Evolutionary conservation across 169 alveolate genomes (phyloP).

Genomic region (Cryptosporidium sp.): DNA sequence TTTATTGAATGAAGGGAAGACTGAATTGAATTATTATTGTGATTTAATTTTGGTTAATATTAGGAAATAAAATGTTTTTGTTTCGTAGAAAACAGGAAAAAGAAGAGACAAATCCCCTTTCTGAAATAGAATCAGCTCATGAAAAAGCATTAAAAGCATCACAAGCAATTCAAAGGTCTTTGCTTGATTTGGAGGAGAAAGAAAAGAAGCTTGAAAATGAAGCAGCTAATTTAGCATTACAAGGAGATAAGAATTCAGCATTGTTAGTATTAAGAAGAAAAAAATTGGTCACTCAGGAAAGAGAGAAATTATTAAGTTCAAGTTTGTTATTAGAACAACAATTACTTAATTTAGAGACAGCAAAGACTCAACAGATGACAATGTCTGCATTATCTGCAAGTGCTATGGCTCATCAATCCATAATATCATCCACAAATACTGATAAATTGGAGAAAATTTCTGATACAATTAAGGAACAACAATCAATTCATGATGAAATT

Average conservation of each 20-base stretch:
- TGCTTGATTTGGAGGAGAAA: constrained; percentile 55
- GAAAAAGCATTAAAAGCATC: constrained; percentile 63
- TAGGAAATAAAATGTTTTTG: constrained; percentile 41
- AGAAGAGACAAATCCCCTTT: constrained; percentile 17
- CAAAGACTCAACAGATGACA: constrained; percentile 71
- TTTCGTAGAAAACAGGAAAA: constrained; percentile 64
- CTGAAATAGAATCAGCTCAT: constrained; percentile 52
- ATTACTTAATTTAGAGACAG: constrained; percentile 60
- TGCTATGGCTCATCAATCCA: constrained; percentile 61
- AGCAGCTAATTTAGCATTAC: constrained; percentile 72
- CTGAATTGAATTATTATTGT: neutral
- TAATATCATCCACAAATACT: constrained; percentile 50
- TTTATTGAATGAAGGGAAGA: neutral
- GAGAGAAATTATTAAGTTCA: constrained; percentile 60
- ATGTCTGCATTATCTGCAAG: constrained; percentile 75
- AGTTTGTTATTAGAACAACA: constrained; percentile 63
- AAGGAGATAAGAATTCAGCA: constrained; percentile 68
- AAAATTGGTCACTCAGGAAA: constrained; percentile 64
- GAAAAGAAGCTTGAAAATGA: constrained; percentile 65
- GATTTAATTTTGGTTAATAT: neutral
- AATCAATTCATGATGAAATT: constrained; percentile 57
- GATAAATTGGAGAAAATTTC: constrained; percentile 64
- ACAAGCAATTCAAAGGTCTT: constrained; percentile 52
- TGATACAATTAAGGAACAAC: constrained; percentile 65
- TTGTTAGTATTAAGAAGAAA: constrained; percentile 50